Conservation (phyloP, 768 basidiomycete genomes). For the Pulveroboletus sp. region DNA sequence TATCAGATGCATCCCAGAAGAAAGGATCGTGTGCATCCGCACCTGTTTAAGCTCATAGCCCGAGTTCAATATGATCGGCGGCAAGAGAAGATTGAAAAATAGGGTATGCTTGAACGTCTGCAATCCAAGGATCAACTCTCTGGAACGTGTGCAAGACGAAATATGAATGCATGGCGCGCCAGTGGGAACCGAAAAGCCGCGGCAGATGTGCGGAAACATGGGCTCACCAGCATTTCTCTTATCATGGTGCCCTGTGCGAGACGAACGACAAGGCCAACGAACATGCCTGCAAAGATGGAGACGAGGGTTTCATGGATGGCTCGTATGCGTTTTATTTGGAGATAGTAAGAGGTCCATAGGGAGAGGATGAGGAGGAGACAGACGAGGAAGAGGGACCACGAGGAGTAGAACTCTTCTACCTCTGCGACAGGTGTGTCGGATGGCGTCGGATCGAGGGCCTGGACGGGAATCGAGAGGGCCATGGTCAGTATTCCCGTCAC, state of each 20-base stretch:
- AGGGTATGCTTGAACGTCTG: slow-evolving; percentile 96
- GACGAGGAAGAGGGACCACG: slow-evolving; percentile 92
- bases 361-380: slow-evolving; percentile 91
- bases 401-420: slow-evolving; percentile 88
- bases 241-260: slow-evolving; percentile 92
- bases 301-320: slow-evolving; percentile 95
- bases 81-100: slow-evolving; percentile 97
- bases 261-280: slow-evolving; percentile 87
- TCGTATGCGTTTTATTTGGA: slow-evolving; percentile 94
- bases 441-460: slow-evolving; percentile 22
- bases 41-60: slow-evolving; percentile 98
- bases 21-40: no score
- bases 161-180: not conserved
- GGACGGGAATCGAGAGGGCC: slow-evolving; percentile 36
- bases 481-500: slow-evolving; percentile 24
- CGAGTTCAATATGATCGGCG: slow-evolving; percentile 96
- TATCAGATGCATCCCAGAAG: not conserved
- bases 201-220: not conserved
- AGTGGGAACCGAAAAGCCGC: not conserved
- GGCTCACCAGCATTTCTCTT: slow-evolving; percentile 91
- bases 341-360: slow-evolving; percentile 94
- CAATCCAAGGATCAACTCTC: slow-evolving; percentile 11
- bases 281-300: slow-evolving; percentile 93
- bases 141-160: not conserved
- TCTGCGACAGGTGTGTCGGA: slow-evolving; percentile 46